A percentile compares a stretch with the other conserved stretches of the same genome.
Evolutionary conservation across 2,329 filamentous ascomycete genomes (phyloP).

Genomic region (Fusarium subglutinans): DNA sequence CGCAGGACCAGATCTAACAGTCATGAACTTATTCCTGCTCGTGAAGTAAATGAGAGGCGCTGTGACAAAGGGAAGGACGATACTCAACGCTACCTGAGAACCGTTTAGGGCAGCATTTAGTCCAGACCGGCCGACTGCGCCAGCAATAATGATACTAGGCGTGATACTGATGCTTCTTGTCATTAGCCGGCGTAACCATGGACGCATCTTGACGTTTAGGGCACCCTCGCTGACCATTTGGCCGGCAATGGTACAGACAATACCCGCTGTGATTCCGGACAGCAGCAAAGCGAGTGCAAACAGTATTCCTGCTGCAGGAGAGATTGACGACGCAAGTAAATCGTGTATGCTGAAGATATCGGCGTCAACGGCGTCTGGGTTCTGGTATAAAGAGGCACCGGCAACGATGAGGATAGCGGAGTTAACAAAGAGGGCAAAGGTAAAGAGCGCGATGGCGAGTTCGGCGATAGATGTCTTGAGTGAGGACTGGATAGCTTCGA

Average conservation of each 20-base stretch:
- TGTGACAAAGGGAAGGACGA: conserved; percentile 83
- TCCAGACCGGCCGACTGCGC: conserved; percentile 75
- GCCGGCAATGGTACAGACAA: conserved; percentile 88
- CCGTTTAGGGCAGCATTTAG: conserved; percentile 77
- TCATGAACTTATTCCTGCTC: conserved; percentile 82
- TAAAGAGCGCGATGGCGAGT: conserved; percentile 77
- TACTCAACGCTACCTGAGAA: conserved; percentile 79
- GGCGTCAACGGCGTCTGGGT: conserved; percentile 68
- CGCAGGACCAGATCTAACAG: conserved; percentile 52
- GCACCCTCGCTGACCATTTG: conserved; percentile 91
- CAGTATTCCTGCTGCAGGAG: conserved; percentile 80
- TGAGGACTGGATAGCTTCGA: conserved; percentile 76
- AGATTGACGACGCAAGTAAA: conserved; percentile 74
- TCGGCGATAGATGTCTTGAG: conserved; percentile 79
- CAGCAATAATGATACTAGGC: conserved; percentile 85
- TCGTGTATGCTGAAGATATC: conserved; percentile 86
- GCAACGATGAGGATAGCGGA: conserved; percentile 84
- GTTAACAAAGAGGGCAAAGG: conserved; percentile 87
- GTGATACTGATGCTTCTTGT: conserved; percentile 84
- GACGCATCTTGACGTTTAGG: conserved; percentile 68
- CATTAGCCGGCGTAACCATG: conserved; percentile 81
- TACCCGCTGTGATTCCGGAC: conserved; percentile 82
- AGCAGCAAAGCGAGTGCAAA: conserved; percentile 85
- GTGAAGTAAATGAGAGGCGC: conserved; percentile 89
- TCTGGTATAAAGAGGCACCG: conserved; percentile 76